These are phyloP conservation scores for Beauveria varroae DNA, from an alignment of 2,329 filamentous ascomycete genomes.

Conservation along the genomic window DNA sequence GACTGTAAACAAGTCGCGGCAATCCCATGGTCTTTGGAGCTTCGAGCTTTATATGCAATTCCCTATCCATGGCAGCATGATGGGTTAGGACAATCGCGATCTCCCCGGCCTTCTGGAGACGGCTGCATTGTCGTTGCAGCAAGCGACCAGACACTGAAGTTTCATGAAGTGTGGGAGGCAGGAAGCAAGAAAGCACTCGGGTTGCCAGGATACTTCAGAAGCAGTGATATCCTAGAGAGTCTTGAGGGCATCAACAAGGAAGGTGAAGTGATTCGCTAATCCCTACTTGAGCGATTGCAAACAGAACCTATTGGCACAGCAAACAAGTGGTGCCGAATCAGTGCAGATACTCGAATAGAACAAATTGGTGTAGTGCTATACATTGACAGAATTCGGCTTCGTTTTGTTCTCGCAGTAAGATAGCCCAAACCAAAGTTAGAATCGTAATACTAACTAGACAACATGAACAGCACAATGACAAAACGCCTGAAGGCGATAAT, in stretches of 20 bases:
- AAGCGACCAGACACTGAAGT: conserved; percentile 87
- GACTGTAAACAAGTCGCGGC: conserved; percentile 78
- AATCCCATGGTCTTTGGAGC: conserved; percentile 74
- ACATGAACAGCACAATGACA: background rate
- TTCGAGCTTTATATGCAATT: conserved; percentile 80
- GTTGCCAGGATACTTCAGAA: conserved; percentile 59
- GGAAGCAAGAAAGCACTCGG: conserved; percentile 45
- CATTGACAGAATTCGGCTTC: conserved; percentile 1
- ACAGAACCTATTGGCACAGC: background rate
- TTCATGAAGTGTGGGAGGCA: conserved; percentile 88
- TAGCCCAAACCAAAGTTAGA: background rate
- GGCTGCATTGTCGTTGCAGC: conserved; percentile 80
- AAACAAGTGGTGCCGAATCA: background rate
- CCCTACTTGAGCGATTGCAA: background rate
- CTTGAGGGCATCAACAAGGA: conserved; percentile 74
- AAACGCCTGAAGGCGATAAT: background rate
- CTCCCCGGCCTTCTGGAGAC: conserved; percentile 24
- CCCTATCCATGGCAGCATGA: conserved; percentile 57
- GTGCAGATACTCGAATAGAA: background rate
- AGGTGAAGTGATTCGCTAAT: conserved; percentile 61
- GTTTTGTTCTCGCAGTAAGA: background rate
- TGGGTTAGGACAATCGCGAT: conserved; percentile 20
- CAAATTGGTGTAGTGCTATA: background rate
- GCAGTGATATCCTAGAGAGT: conserved; percentile 78
- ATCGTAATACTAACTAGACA: background rate